Base-by-base conservation (phyloP, 495 filamentous ascomycete genomes). In the Aspergillus asperescens region DNA sequence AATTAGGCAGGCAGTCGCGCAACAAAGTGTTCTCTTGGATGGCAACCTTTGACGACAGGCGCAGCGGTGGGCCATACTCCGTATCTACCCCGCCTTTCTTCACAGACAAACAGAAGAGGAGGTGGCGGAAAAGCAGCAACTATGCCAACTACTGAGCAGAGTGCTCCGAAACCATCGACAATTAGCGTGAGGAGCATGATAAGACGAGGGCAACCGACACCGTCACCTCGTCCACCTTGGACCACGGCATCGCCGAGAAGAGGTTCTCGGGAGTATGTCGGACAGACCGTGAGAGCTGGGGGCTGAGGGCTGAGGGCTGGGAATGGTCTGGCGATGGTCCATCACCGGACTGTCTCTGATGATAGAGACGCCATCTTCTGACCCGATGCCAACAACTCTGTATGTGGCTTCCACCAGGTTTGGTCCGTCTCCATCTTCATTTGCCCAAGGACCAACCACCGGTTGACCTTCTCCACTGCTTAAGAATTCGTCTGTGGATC, bases 11-110 rank as follows among this genome's bases (percentile, higher is more conserved):
- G 48, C 44, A 48, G 44, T 57, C 48, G 15, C 29, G 13, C 10
- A 27, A 22, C 16, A 4, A 28, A 43, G 50, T 10, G 8, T 31
- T 29, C 28, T 20, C 18, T 32, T 31, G 29, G 29, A 39, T 20
- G 34, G 47, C 39, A 35, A 25, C n/a, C 46, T 28, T 44, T 48
- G 52, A 47, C 34, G 16, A 43, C 39, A 24, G 43, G 41, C n/a
- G 24, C 7, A 25, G 40, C 48, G 48, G 35, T 54, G 48, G 43
- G 9, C 24, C 31, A 20, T 57, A 65, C 62, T 60, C 62, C 62
- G 48, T 55, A 47, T 50, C 50, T 57, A 65, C 62, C 62, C 62
- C 62, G 48, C 58, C 50, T 50, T 52, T 49, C 9, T 47, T 46
- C 41, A 9, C 20, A 28, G 25, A 24, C 44, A 32, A 48, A 52